Evolutionary conservation across 2,329 filamentous ascomycete species (phyloP), one percentile per base, ranked within the genome.

Genomic region (Xylaria multiplex): DNA sequence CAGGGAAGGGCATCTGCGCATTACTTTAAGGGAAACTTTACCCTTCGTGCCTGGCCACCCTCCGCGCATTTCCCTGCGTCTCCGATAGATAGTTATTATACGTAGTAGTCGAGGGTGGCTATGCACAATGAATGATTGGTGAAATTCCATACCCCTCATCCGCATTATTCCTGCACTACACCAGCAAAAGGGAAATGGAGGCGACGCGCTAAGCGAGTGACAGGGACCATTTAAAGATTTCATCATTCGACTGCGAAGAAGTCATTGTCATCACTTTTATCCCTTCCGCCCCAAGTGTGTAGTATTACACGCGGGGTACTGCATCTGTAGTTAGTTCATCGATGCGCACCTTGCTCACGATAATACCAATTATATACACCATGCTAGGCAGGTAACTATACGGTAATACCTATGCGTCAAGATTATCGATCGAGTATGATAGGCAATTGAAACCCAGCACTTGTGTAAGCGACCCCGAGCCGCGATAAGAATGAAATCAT

Each of bases 81-180:
- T 2, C 11, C 13, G 13, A 2, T 40, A 14, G 37, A n/a, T n/a
- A n/a, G n/a, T 40, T 40, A 14, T 14, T 40, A 40, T 40, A 40
- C 14, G 16, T 24, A 22, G 6, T n/a, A 32, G 48, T 49, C 54
- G 50, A 43, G 64, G 55, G 55, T 37, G 64, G 64, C 59, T 55
- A 40, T 55, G 56, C 16, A 32, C 13, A 14, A 16, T 1, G n/a
- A 4, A 6, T 43, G 14, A 57, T 60, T 56, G 62, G 57, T 43
- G 32, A 35, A 5, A 16, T 46, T n/a, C n/a, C 53, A 48, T 57
- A 35, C 32, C 22, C 2, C 2, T n/a, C 19, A 19, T 13, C n/a
- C 35, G 45, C 19, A 35, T 30, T 48, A 43, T 24, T 11, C 19
- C 8, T 40, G 35, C 32, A 37, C 45, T 54, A 19, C 50, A 37